Percentiles rank a stretch among this genome's conserved stretches.
Conservation (phyloP, 257 asterid genomes). For the Dorcoceras hygrometricum region DNA sequence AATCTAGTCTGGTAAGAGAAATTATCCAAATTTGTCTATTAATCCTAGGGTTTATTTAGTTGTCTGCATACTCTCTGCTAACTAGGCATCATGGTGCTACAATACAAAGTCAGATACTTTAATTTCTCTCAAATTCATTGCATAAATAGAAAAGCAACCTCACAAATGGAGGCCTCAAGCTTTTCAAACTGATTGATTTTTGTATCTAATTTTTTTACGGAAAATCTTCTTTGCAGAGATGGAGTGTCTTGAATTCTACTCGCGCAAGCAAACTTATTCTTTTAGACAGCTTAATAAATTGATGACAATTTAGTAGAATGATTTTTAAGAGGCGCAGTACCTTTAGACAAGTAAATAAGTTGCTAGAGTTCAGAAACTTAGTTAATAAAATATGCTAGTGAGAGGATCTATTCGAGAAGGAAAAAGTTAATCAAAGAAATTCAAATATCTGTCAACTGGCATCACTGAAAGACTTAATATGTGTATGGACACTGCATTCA, state of each 20-base stretch:
- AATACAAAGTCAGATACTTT: background rate
- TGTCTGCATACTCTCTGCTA: background rate
- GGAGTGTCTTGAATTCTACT: background rate
- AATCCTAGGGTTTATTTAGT: slow-evolving; percentile 1
- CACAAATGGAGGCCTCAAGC: background rate
- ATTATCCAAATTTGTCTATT: background rate
- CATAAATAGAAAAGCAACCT: background rate
- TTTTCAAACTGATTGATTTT: background rate
- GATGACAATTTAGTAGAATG: background rate
- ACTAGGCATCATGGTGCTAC: background rate
- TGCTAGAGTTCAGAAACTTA: background rate
- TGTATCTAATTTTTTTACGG: background rate
- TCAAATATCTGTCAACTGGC: background rate
- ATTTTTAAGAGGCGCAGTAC: background rate
- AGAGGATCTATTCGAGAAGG: background rate
- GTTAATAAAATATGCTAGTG: background rate
- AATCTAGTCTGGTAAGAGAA: background rate
- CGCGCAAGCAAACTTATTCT: background rate
- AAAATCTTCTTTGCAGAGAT: background rate
- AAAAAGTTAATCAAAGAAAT: background rate
- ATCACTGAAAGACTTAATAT: background rate
- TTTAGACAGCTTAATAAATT: background rate
- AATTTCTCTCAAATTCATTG: background rate
- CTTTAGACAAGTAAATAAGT: background rate
- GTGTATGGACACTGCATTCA: background rate